Base-by-base conservation (phyloP, 2,329 filamentous ascomycete genomes). In the Epichloe sp. region DNA sequence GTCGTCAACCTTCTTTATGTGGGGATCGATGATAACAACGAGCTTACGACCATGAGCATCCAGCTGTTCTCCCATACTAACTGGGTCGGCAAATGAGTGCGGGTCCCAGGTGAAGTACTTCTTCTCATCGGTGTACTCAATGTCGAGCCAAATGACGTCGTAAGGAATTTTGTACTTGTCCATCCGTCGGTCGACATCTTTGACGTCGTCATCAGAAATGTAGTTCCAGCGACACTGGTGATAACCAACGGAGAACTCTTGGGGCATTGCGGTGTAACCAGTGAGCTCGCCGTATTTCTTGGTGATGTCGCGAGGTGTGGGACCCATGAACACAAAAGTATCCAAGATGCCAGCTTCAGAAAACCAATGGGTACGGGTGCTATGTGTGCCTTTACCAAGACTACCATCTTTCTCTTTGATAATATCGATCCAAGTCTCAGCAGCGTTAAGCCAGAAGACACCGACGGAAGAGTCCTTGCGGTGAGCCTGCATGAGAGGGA, bases 221-320 rank as follows among this genome's bases (percentile, higher is more conserved):
- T 98, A 98, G 71, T 98, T 98, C 93, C 93, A 98, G 60, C 93
- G 86, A 67, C 93, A 97, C 67, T 98, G 93, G 63, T 98, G 93
- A 68, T 97, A 96, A 12, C 81, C 93, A 58, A 98, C 82, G 2
- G 91, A 79, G 60, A 96, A 96, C 56, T 93, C 85, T 62, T 95
- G 89, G 2, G 93, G 93, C 68, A 98, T 79, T 54, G 90, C 84
- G 34, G 89, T 93, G 62, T 83, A 91, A 26, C 93, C 93, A 8
- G 93, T 98, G 44, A 98, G 79, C 65, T 95, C 88, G 55, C 84
- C 83, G 65, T 95, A 98, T 34, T 79, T 81, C 60, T 83, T 85
- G 56, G 84, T 85, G 42, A 98, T 76, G 57, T 94, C 87, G 57
- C 84, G 78, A 4, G 93, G 87, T 4, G 83, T 88, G 2, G 91